Percentiles rank a stretch among this genome's conserved stretches.
These are phyloP conservation scores for Aquilaria yunnanensis DNA, from an alignment of 345 rosid genomes.

Conservation along the genomic window DNA sequence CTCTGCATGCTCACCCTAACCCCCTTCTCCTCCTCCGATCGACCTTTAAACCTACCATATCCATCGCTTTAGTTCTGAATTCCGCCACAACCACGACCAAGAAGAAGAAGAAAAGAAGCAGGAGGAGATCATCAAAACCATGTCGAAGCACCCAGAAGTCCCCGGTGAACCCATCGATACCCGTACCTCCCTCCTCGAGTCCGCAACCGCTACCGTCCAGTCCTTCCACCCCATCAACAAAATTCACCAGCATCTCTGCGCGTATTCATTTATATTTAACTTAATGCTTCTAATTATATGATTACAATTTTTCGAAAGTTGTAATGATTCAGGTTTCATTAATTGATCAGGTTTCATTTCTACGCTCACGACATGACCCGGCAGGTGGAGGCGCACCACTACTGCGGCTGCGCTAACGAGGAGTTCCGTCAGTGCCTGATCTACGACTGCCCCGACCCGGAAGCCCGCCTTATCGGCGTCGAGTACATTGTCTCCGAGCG, in stretches of 20 bases:
- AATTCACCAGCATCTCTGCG: constrained; percentile 89
- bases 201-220: constrained; percentile 55
- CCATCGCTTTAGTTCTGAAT: no score
- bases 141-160: constrained; percentile 35
- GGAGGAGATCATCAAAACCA: constrained; percentile 12
- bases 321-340: no score
- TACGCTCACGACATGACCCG: constrained; percentile 69
- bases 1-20: constrained; percentile 8
- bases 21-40: neutral
- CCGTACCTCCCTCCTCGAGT: constrained; percentile 50
- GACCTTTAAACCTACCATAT: neutral
- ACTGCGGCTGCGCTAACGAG: constrained; percentile 70
- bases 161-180: constrained; percentile 56
- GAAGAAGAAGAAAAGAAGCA: neutral
- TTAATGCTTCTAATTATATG: neutral
- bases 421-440: constrained; percentile 83
- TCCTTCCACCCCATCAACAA: constrained; percentile 52
- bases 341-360: constrained; percentile 50
- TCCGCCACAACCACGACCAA: no score
- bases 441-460: constrained; percentile 42
- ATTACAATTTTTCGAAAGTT: neutral
- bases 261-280: constrained; percentile 26
- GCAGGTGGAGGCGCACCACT: constrained; percentile 82
- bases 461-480: constrained; percentile 61
- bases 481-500: constrained; percentile 72